Percentiles rank a stretch among this genome's conserved stretches.
Conservation (phyloP, 768 basidiomycete species). For the Sarcodon sp. region DNA sequence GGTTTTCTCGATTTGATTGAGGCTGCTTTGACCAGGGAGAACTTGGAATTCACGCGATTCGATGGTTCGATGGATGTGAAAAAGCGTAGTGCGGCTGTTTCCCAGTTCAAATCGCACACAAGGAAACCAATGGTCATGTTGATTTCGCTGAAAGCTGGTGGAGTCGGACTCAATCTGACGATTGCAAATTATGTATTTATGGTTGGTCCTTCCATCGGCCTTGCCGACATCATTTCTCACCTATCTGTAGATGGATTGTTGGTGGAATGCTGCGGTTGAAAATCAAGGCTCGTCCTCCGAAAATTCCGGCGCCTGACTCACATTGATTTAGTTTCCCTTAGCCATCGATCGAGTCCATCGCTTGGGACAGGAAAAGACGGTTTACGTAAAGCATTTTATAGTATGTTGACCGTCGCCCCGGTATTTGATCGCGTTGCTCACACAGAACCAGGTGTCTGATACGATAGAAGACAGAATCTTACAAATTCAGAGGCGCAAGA, state of each 20-base stretch:
- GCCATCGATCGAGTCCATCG: constrained; percentile 82
- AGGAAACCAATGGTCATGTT: constrained; percentile 32
- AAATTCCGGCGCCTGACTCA: not conserved
- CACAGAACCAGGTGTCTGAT: constrained; percentile 37
- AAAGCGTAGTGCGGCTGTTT: constrained; percentile 62
- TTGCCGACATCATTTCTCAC: no score
- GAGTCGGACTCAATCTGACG: constrained; percentile 81
- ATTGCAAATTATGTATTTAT: constrained; percentile 80
- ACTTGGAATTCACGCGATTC: constrained; percentile 62
- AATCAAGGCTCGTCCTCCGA: constrained; percentile 43
- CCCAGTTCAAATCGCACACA: constrained; percentile 74
- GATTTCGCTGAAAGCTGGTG: constrained; percentile 81
- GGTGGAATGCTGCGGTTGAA: constrained; percentile 84
- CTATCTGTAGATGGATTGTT: constrained; percentile 55
- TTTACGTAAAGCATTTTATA: constrained; percentile 79
- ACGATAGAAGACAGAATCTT: constrained; percentile 76
- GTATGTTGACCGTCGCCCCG: constrained; percentile 26
- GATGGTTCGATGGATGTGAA: constrained; percentile 90
- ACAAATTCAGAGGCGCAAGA: constrained; percentile 78
- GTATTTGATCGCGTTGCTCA: not conserved
- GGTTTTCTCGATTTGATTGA: constrained; percentile 80
- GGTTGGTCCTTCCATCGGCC: constrained; percentile 26
- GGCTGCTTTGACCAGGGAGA: constrained; percentile 52
- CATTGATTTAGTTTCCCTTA: constrained; percentile 11
- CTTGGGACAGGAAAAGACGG: constrained; percentile 72